Conservation (phyloP, 441 rosid species). For the Croton laevigatus region DNA sequence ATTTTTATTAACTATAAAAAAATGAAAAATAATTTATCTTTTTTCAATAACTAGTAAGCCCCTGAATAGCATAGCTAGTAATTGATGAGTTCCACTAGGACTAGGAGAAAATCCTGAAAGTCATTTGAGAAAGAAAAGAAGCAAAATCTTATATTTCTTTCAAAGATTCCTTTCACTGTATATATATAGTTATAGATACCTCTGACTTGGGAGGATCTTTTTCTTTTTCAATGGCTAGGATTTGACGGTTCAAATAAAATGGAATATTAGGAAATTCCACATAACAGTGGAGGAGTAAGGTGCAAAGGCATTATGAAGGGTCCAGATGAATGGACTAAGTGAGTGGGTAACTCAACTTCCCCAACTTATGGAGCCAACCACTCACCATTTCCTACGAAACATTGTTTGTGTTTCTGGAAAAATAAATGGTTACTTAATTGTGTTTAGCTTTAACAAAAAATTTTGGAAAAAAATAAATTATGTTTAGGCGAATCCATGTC, state of each 20-base stretch:
- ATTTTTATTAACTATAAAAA: too few relatives aligned
- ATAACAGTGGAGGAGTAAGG: neutral
- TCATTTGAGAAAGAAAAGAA: neutral
- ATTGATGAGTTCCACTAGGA: neutral
- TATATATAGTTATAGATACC: slow-evolving; percentile 7
- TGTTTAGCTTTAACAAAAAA: too few relatives aligned
- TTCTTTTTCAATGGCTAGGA: slow-evolving; percentile 6
- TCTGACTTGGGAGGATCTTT: neutral
- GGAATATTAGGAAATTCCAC: neutral
- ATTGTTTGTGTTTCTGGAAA: neutral
- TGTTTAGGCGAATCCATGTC: too few relatives aligned
- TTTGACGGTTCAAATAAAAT: slow-evolving; percentile 6
- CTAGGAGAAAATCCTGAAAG: neutral
- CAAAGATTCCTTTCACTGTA: slow-evolving; percentile 6
- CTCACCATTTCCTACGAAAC: slow-evolving; percentile 13
- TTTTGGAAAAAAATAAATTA: too few relatives aligned
- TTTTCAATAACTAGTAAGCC: too few relatives aligned
- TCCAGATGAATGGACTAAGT: neutral
- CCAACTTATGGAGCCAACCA: slow-evolving; percentile 48
- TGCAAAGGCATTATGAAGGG: slow-evolving; percentile 16
- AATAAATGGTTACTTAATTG: too few relatives aligned
- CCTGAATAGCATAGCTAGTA: neutral
- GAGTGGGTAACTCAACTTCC: slow-evolving; percentile 31
- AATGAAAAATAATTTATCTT: too few relatives aligned
- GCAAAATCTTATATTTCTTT: neutral